Conservation (phyloP, 2,329 filamentous ascomycete genomes). For the Scleromitrula shiraiana region DNA sequence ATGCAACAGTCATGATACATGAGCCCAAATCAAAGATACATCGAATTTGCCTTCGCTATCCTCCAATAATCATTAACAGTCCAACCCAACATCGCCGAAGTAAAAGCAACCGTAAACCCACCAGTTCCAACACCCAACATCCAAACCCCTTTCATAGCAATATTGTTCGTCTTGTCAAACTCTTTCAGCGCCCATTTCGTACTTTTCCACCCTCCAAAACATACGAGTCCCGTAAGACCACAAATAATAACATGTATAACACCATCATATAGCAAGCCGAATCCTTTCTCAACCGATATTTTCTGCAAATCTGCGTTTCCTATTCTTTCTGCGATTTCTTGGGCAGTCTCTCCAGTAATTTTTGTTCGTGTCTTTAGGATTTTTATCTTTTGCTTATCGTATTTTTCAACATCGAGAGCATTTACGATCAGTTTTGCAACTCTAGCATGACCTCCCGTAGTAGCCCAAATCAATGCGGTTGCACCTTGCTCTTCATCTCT, state of each 20-base stretch:
- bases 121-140: neutral
- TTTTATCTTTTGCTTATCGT: neutral
- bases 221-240: neutral
- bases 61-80: neutral
- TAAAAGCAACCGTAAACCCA: neutral
- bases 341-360: neutral
- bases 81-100: neutral
- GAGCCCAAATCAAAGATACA: no score
- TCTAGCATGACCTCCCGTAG: neutral
- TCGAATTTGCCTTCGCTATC: neutral
- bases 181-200: neutral
- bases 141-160: neutral
- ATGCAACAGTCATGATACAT: no score
- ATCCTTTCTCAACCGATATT: neutral
- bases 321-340: neutral
- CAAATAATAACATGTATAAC: neutral
- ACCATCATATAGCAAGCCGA: neutral
- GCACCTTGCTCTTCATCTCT: neutral
- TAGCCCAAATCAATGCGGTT: neutral
- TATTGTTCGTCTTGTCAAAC: neutral
- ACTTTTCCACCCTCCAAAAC: neutral
- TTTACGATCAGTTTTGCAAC: neutral
- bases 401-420: neutral
- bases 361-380: neutral
- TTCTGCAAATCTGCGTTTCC: neutral